Evolutionary conservation across 106 monocot species (phyloP), one percentile per base, ranked within the genome.

Genomic region (Iris macrosiphon): DNA sequence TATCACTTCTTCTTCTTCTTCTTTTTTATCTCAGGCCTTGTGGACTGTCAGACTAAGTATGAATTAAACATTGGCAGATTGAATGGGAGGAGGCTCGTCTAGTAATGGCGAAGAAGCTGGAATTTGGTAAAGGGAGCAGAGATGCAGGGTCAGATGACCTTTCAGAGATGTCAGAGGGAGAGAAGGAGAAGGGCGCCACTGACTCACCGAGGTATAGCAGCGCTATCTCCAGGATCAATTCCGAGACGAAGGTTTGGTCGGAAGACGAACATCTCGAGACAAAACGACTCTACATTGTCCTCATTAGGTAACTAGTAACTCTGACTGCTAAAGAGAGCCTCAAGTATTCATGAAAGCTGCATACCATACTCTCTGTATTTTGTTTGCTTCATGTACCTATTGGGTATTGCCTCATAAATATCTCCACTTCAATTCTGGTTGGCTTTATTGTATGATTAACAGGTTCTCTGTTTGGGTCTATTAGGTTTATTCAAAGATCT

Each of bases 91-190:
- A 62, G 11, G 68, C 64, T 1, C 64, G 49, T 15, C 52, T 63
- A 11, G 22, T 76, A 34, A 35, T 42, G 26, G 70, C 64, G 55
- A 57, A 57, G 27, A 47, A 67, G 12, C 9, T 60, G 34, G 79
- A 83, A 60, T 55, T 55, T 13, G 80, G 77, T 69, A 61, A 66
- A 14, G 76, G 72, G 4, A 75, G 68, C 62, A 69, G 64, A 25
- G 83, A 83, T 49, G 79, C 79, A 2, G 69, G 52, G 12, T 53
- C 75, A 0, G 83, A 73, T 17, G 83, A 83, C 49, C 27, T 89
- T 1, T 76, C 88, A 5, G 88, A 88, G 62, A 58, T 88, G 18
- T 79, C 88, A 6, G 83, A 89, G 39, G 81, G 81, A 8, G 86
- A 87, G 62, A 81, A 67, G 55, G 75, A 79, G 17, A 72, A 71